Conservation (phyloP, 1,284 basidiomycete species). For the Apiotrichum montevideense region DNA sequence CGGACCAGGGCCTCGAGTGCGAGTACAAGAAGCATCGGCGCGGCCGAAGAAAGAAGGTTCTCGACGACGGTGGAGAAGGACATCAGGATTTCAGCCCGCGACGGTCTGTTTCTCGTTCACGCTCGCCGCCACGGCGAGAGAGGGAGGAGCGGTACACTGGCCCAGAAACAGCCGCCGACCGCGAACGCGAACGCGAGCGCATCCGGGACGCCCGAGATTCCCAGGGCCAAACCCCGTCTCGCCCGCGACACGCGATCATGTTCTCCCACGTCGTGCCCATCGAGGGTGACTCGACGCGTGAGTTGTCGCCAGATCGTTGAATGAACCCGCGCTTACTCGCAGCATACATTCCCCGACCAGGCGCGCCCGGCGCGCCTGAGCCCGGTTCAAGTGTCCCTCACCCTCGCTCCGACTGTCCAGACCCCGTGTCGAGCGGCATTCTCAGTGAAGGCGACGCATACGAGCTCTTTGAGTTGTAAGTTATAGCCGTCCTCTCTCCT, state of each 20-base stretch:
- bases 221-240: background rate
- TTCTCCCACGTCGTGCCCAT: conserved; percentile 28
- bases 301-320: background rate
- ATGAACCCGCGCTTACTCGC: background rate
- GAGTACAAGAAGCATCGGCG: conserved; percentile 27
- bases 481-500: background rate
- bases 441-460: conserved; percentile 27
- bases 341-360: conserved; percentile 13
- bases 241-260: conserved; percentile 11
- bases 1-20: conserved; percentile 21
- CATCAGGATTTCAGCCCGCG: background rate
- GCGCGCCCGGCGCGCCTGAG: background rate
- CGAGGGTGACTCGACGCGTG: conserved; percentile 26
- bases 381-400: background rate
- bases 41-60: conserved; percentile 19
- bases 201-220: no score
- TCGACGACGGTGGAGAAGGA: background rate
- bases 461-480: conserved; percentile 39
- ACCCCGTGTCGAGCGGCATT: conserved; percentile 36
- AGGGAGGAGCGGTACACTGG: background rate
- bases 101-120: conserved; percentile 1
- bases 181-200: background rate
- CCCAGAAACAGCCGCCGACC: no score
- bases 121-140: background rate
- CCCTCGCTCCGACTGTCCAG: conserved; percentile 19